Evolutionary conservation across 495 filamentous ascomycete species (phyloP).

Genomic region (Xylaria sp.): DNA sequence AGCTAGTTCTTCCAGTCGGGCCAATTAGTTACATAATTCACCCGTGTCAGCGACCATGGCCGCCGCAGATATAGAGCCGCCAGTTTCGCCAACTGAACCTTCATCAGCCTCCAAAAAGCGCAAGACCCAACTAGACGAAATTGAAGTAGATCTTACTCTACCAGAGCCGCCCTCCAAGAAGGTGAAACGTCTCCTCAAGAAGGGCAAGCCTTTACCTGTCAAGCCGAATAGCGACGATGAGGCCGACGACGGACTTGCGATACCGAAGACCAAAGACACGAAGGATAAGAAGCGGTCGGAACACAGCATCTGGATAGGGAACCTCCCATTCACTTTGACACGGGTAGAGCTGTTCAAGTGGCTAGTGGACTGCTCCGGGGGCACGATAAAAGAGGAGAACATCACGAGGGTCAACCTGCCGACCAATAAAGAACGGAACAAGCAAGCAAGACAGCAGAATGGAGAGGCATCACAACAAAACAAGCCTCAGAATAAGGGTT

Average conservation of each 20-base stretch:
- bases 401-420: slow-evolving; percentile 90
- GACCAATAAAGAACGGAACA: slow-evolving; percentile 42
- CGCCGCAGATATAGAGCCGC: slow-evolving; percentile 16
- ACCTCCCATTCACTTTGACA: slow-evolving; percentile 81
- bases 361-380: slow-evolving; percentile 69
- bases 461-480: slow-evolving; percentile 42
- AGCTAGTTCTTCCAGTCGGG: neutral
- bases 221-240: slow-evolving; percentile 52
- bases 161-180: slow-evolving; percentile 96
- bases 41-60: slow-evolving; percentile 24
- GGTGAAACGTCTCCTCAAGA: slow-evolving; percentile 79
- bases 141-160: slow-evolving; percentile 86
- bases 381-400: slow-evolving; percentile 66
- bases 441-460: slow-evolving; percentile 42
- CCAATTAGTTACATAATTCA: neutral
- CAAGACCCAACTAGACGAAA: slow-evolving; percentile 73
- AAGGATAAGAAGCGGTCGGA: slow-evolving; percentile 67
- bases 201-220: slow-evolving; percentile 62
- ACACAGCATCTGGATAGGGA: slow-evolving; percentile 94
- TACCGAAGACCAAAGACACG: slow-evolving; percentile 40
- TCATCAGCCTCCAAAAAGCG: slow-evolving; percentile 64
- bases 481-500: slow-evolving; percentile 72
- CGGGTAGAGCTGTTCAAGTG: slow-evolving; percentile 75
- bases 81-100: slow-evolving; percentile 15
- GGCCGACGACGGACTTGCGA: slow-evolving; percentile 40